These are phyloP conservation scores for Nymphaea colorata DNA, from an alignment of 164 flowering plant genomes.

Conservation along the genomic window DNA sequence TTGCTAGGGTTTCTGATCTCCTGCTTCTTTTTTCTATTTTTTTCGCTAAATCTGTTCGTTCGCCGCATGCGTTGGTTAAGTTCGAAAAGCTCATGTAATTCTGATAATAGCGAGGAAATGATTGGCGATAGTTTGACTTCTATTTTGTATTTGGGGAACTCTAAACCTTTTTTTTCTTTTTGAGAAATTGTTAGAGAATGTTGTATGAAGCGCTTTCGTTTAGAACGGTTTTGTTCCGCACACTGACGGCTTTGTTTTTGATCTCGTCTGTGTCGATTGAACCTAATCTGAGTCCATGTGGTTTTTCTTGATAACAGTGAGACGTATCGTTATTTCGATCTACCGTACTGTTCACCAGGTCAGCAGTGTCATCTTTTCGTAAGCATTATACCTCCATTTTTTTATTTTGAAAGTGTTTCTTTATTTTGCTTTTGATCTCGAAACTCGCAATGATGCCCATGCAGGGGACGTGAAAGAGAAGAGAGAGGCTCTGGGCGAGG, in stretches of 20 bases:
- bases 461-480: constrained; percentile 36
- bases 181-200: too few species aligned
- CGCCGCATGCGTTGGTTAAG: neutral
- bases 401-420: neutral
- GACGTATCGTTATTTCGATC: constrained; percentile 44
- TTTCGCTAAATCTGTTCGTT: neutral
- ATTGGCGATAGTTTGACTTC: too few species aligned
- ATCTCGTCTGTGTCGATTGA: neutral
- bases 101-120: too few species aligned
- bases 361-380: neutral
- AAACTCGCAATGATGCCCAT: neutral
- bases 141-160: neutral
- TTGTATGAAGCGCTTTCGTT: neutral
- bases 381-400: neutral
- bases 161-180: neutral
- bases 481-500: constrained; percentile 49
- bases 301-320: constrained; percentile 27
- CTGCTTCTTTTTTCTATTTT: neutral
- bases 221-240: neutral
- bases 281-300: neutral
- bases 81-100: neutral
- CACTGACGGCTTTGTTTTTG: neutral
- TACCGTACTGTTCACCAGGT: constrained; percentile 56
- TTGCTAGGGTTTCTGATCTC: neutral
- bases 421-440: neutral